Evolutionary conservation across 1,284 basidiomycete species (phyloP), one percentile per base, ranked within the genome.

Genomic region (Waitea zeae): DNA sequence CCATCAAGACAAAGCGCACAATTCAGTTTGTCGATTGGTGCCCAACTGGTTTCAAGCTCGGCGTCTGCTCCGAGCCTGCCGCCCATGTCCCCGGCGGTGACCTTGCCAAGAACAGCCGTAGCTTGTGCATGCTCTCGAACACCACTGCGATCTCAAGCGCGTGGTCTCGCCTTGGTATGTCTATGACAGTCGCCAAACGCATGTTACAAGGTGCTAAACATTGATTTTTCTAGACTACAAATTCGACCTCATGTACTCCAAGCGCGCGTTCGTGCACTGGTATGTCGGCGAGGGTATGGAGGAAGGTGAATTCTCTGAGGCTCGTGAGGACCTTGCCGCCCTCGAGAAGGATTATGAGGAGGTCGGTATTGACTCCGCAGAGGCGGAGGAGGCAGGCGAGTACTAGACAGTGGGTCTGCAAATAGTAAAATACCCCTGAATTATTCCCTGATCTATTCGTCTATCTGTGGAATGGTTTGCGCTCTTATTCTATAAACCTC

Each of bases 21-120:
- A 96, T 98, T 51, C 90, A 95, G 55, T 90, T 90, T 49, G 87
- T 90, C 43, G 93, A 98, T 58, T 98, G 93, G 93, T 97, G 93
- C 63, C 89, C 90, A 33, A 96, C 92, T 43, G 74, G 92, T 54
- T 75, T 96, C 82, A 93, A 76, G 71, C 76, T 93, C 44, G 92
- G 92, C 57, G 86, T 97, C 58, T 97, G 93, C 68, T 92, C 92
- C 55, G 92, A 97, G 58, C 77, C 93, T 33, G 74, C 93, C 17
- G 83, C 88, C 17, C 69, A 71, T 43, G 86, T 98, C 29, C 88
- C 89, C 38, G 83, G 86, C 34, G 90, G 92, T 46, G 93, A 98
- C 53, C 78, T 97, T 41, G 93, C 93, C 39, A 90, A 89, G 69
- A 78, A 83, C 20, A 81, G 76, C 39, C 83, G 93, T 53, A 92